phyloP scores from a whole-genome alignment of 2,329 filamentous ascomycete species.

The Septoria linicola region DNA sequence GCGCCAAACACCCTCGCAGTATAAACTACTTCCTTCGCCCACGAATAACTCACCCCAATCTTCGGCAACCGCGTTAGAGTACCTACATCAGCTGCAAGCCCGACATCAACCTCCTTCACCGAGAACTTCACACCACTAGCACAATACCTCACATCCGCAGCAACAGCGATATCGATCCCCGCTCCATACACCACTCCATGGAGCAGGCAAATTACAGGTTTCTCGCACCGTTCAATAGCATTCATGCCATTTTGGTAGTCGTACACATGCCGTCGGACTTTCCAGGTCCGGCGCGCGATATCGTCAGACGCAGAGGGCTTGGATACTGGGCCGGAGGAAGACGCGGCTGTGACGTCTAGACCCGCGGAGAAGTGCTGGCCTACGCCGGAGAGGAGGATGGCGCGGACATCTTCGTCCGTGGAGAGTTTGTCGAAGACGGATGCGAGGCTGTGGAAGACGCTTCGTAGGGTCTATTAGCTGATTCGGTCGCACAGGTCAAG shows the following conservation, averaged over 20 bases:
- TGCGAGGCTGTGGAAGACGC: slow-evolving; percentile 82
- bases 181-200: slow-evolving; percentile 77
- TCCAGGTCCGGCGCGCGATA: slow-evolving; percentile 24
- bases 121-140: slow-evolving; percentile 58
- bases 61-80: slow-evolving; percentile 72
- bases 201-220: slow-evolving; percentile 77
- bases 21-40: slow-evolving; percentile 75
- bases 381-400: slow-evolving; percentile 74
- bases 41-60: slow-evolving; percentile 65
- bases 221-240: slow-evolving; percentile 78
- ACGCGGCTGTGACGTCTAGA: slow-evolving; percentile 56
- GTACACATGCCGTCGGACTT: slow-evolving; percentile 63
- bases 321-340: slow-evolving; percentile 14
- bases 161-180: slow-evolving; percentile 66
- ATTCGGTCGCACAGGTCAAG: slow-evolving; percentile 44
- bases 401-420: slow-evolving; percentile 67
- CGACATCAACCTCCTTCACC: slow-evolving; percentile 81
- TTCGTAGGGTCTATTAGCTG: slow-evolving; percentile 19
- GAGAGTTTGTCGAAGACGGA: slow-evolving; percentile 71
- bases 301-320: slow-evolving; percentile 16
- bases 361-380: slow-evolving; percentile 84
- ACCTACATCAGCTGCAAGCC: slow-evolving; percentile 75
- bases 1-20: slow-evolving; percentile 67
- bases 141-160: slow-evolving; percentile 68
- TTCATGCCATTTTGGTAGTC: slow-evolving; percentile 78